Evolutionary conservation across 495 filamentous ascomycete species (phyloP).

Genomic region (Cetradonia linearis): DNA sequence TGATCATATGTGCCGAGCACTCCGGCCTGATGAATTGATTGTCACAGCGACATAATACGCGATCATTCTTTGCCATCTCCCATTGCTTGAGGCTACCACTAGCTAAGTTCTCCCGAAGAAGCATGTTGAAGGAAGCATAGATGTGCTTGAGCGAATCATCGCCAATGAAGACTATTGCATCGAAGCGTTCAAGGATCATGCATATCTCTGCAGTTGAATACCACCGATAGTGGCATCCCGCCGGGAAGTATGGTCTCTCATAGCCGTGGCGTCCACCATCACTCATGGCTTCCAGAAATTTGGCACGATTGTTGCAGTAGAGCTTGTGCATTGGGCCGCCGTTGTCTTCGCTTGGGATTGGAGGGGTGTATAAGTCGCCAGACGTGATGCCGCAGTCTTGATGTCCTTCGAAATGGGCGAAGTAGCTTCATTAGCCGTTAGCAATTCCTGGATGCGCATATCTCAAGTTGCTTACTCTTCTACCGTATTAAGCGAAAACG

Average conservation of each 20-base stretch:
- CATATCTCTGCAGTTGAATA: constrained; percentile 38
- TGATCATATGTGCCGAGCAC: constrained; percentile 31
- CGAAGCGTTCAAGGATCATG: constrained; percentile 41
- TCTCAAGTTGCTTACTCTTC: constrained; percentile 22
- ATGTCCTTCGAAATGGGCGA: constrained; percentile 37
- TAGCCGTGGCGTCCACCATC: constrained; percentile 39
- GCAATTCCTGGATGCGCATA: not conserved
- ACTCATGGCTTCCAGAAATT: constrained; percentile 38
- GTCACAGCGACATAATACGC: constrained; percentile 33
- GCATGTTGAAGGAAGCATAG: constrained; percentile 41
- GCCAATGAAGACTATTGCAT: constrained; percentile 37
- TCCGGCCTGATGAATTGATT: constrained; percentile 33
- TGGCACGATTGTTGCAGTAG: constrained; percentile 33
- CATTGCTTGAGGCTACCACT: constrained; percentile 36
- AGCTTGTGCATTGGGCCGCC: constrained; percentile 18
- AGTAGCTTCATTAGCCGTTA: constrained; percentile 29
- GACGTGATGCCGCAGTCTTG: constrained; percentile 38
- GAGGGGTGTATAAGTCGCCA: constrained; percentile 34
- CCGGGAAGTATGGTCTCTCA: constrained; percentile 32
- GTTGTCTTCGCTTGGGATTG: constrained; percentile 18
- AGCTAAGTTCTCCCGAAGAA: constrained; percentile 37
- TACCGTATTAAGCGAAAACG: constrained; percentile 14
- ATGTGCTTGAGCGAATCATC: constrained; percentile 36
- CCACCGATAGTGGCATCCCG: constrained; percentile 41
- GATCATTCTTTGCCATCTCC: constrained; percentile 31